Base-by-base conservation (phyloP, 257 asterid species). In the Coffea canephora region DNA sequence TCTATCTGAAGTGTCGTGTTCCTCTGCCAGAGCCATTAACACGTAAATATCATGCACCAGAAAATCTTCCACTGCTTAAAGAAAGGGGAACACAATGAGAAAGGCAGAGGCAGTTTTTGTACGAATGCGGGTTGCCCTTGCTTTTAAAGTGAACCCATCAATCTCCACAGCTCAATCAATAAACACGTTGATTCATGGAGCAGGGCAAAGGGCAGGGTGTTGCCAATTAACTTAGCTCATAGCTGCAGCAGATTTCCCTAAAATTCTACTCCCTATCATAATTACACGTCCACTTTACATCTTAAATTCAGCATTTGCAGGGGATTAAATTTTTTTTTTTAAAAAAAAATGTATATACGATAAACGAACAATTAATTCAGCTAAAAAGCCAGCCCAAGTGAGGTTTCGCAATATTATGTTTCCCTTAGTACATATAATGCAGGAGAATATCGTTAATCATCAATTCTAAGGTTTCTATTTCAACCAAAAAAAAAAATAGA, bases 11-110 rank as follows among this genome's bases (percentile, higher is more conserved):
- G 83, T 83, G 62, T 46, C 68, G 25, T 84, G 83, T 12, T 83
- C 90, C 79, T 88, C 91, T 3, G 91, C 88, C 79, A 82, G 83
- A 78, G 86, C 89, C 74, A 81, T 92, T 55, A 94, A 87, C 39
- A 74, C 76, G 84, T 88, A 74, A 66, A 87, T 85, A 82, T 94
- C 94, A 52, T 80, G 92, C 72, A 89, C 67, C 57, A 92, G 97
- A 82, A 94, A 92, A 84, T 94, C 98, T 81, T 90, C 92, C 71
- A 87, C 97, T 94, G 91, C 69, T 36, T 27, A 80, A 74, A 46
- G 41, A 73, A n/a, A 36, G 46, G 39, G 21, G 1, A 13, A 45
- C 13, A 64, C 21, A 12, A 27, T 70, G 8, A 72, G 55, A 18
- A 64, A 48, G 10, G 4, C 50, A 49, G 7, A 57, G 16, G 43